Percentiles rank a stretch among this genome's conserved stretches.
Evolutionary conservation across 2,329 filamentous ascomycete genomes (phyloP).

Genomic region (Aspergillus eucalypticola): DNA sequence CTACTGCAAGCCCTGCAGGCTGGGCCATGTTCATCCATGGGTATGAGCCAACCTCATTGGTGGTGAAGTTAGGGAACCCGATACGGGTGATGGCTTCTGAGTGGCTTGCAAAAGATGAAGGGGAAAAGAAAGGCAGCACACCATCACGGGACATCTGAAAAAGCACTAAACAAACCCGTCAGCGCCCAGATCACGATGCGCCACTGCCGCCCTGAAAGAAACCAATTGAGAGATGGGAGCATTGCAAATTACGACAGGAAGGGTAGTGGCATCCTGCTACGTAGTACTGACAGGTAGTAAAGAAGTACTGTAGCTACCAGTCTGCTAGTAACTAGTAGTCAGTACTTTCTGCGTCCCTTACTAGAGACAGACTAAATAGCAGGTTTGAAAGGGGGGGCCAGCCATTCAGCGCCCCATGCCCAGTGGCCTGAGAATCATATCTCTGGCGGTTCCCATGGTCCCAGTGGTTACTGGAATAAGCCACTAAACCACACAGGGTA

Average conservation of each 20-base stretch:
- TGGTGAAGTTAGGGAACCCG: neutral
- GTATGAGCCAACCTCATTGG: neutral
- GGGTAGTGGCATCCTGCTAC: neutral
- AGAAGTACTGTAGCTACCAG: neutral
- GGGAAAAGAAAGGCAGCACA: neutral
- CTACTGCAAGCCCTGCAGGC: neutral
- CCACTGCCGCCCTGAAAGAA: neutral
- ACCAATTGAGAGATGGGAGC: neutral
- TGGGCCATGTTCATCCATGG: neutral
- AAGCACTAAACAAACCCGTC: neutral
- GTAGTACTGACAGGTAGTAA: neutral
- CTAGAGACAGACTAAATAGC: neutral
- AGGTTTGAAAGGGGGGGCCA: neutral
- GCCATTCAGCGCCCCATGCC: conserved; percentile 7
- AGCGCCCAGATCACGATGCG: neutral
- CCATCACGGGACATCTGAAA: neutral
- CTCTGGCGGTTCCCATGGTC: neutral
- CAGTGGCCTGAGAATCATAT: neutral
- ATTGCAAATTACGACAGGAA: neutral
- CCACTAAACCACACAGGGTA: neutral
- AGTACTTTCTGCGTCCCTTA: no score
- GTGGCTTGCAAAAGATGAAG: neutral
- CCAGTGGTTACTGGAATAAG: neutral
- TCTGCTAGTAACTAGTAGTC: no score
- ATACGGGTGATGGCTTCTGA: neutral